Base-by-base conservation (phyloP, 2,329 filamentous ascomycete species). In the Chaetomiaceae sp. region DNA sequence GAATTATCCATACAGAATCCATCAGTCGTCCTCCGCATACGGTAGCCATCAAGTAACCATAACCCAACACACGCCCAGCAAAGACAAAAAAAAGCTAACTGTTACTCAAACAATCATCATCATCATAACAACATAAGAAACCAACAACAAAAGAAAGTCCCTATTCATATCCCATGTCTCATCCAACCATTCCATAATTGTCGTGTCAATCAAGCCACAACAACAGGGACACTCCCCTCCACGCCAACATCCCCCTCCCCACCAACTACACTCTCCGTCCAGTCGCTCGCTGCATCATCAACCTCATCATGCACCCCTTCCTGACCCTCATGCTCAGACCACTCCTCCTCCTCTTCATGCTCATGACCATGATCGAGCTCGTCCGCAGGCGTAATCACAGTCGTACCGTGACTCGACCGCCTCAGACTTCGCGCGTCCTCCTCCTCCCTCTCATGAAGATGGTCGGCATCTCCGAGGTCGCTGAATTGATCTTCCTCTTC, bases 341-440 rank as follows among this genome's bases (percentile, higher is more conserved):
- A 55, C 9, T 38, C 48, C 7, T 50, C 51, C 7, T 44, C 37
- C 17, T 71, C 72, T 17, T 68, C 68, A 25, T 68, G 68, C 6
- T 58, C 58, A n/a, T 61, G 8, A 31, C 9, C 27, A 31, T 31
- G 27, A 3, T 31, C 27, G 8, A n/a, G 58, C 63, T 67, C 56
- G 66, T 72, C 64, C 62, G 62, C 61, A 4, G 54, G 57, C 4
- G 61, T 62, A 34, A 78, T 69, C 34, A 78, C 72, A 2, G 76
- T 77, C 6, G 75, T 78, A 37, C 73, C 76, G 11, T 72, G 66
- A 59, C 76, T 80, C 37, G 70, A 73, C 53, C 77, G 68, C 38
- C 79, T 69, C 53, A 79, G 65, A 6, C 75, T 80, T 20, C 73
- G 75, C 1, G 71, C 66, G 33, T 48, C 51, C 31, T 87, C 82